Evolutionary conservation across 148 eudicot genomes (phyloP), one percentile per base, ranked within the genome.

Genomic region (Nepenthes gracilis): DNA sequence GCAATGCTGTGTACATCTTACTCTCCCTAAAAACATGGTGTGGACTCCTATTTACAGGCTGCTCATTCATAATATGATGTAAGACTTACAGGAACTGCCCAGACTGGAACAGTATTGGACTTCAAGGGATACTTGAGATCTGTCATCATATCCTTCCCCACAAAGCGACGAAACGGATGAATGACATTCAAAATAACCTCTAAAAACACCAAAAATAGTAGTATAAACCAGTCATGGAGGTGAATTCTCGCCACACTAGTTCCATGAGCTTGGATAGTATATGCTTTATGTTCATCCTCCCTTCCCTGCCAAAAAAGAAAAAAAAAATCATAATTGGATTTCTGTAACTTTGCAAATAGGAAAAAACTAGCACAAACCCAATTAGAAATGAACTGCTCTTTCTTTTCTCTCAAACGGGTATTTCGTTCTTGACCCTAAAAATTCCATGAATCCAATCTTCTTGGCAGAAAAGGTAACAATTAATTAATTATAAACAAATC

Each of bases 91-190:
- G 95, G 88, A 68, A 85, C 95, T 47, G 82, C 76, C 97, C 93
- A 85, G 1, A 80, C n/a, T 2, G 97, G 96, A 23, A 87, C 68
- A 6, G 97, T 83, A 67, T 83, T 85, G 14, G 67, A 66, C 57
- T 85, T 70, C 74, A 87, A 36, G 1, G 96, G 96, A 51, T 83
- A 91, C 60, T 67, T 81, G 10, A 91, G 83, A 67, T 87, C 90
- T 11, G 67, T 70, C 90, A 91, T 91, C 93, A 91, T 85, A 50
- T 74, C 86, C 73, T 74, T 71, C 33, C 97, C 93, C 43, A 91
- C 88, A 64, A 75, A 91, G 14, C 97, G 87, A 55, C 85, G 64
- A 73, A 85, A 91, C 12, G 97, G 97, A 11, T 75, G 60, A 51
- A 83, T 83, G 9, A 74, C 13, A 64, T 79, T 66, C 56, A 91